phyloP scores from a whole-genome alignment of 345 rosid genomes.

The Hypericum androsaemum region DNA sequence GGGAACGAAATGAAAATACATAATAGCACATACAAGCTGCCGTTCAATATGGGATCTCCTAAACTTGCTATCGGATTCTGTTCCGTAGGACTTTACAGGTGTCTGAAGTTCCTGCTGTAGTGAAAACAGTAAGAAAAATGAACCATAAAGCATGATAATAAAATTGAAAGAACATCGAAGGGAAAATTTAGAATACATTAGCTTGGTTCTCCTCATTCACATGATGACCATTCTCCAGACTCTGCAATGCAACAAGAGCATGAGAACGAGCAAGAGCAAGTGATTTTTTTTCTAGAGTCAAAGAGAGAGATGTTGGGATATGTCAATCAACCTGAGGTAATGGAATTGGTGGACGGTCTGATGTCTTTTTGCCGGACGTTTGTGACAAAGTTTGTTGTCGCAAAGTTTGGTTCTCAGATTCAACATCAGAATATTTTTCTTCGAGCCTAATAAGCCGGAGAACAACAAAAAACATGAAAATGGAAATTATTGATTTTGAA shows the following conservation, averaged over 20 bases:
- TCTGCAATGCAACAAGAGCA: conserved; percentile 34
- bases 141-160: conserved; percentile 8
- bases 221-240: conserved; percentile 77
- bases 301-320: conserved; percentile 1
- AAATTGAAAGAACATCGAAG: conserved; percentile 10
- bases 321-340: conserved; percentile 29
- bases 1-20: conserved; percentile 4
- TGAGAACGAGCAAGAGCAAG: conserved; percentile 1
- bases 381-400: conserved; percentile 55
- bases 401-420: conserved; percentile 76
- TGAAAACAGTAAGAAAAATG: conserved; percentile 8
- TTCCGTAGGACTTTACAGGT: conserved; percentile 47
- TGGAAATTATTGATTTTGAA: neutral
- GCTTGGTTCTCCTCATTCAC: conserved; percentile 37
- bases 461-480: neutral
- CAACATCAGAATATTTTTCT: conserved; percentile 74
- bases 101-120: conserved; percentile 64
- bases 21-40: conserved; percentile 54
- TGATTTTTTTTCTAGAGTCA: neutral
- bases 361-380: conserved; percentile 38
- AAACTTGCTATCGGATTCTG: conserved; percentile 58
- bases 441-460: conserved; percentile 52
- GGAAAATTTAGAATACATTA: conserved; percentile 35
- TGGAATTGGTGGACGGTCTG: conserved; percentile 49
- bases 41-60: conserved; percentile 69